Evolutionary conservation across 139 green algal species (phyloP), one percentile per base, ranked within the genome.

Genomic region (Auxenochlorella pyrenoidosa): DNA sequence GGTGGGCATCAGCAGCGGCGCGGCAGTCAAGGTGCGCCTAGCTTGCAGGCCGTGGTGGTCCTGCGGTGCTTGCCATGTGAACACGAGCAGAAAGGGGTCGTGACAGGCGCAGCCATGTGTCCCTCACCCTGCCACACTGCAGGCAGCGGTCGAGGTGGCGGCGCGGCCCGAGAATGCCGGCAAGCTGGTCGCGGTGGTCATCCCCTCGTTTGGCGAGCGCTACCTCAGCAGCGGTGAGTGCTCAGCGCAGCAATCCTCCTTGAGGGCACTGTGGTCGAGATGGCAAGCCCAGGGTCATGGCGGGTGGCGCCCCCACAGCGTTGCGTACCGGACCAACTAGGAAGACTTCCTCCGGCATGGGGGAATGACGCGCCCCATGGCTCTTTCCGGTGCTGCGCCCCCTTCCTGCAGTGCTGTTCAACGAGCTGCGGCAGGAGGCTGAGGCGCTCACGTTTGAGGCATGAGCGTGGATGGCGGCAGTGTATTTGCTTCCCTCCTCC

Each of bases 171-270:
- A 99, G 92, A 98, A 98, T 90, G 41, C 44, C 30, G 93, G 87
- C 83, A 98, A 98, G 91, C 89, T 98, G 63, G 92, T 99, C 21
- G 93, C 60, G 0, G 89, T 91, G 12, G 91, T 99, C 36, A 88
- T 99, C 82, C 97, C 98, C 34, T 96, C 90, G 70, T 99, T 99
- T 86, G 97, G 96, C 2, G 94, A 97, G 91, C 89, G 90, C 36
- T 88, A 88, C 72, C 83, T 88, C 26, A 73, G 66, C 66, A 73
- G 66, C 28, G 66, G 66, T 73, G 66, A 73, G 66, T 63, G 43
- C 44, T 86, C 21, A 70, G 51, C 47, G 3, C 21, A 68, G 3
- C 60, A n/a, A n/a, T n/a, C n/a, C n/a, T n/a, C n/a, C n/a, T n/a
- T n/a, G n/a, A n/a, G n/a, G n/a, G n/a, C n/a, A n/a, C n/a, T n/a